phyloP scores from a whole-genome alignment of 768 basidiomycete genomes.

The Lentinula aciculospora region DNA sequence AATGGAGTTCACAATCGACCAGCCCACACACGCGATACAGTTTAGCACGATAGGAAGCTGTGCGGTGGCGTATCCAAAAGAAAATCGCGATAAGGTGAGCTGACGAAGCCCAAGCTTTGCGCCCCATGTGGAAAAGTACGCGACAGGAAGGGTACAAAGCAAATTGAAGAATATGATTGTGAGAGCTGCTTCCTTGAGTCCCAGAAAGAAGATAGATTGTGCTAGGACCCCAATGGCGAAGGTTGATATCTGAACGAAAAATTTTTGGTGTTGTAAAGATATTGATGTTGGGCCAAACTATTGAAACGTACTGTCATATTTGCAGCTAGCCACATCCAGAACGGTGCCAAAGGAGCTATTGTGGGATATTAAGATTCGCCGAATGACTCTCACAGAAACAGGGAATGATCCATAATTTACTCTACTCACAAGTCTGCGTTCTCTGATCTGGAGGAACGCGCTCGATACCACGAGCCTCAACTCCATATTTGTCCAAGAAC shows the following conservation, averaged over 20 bases:
- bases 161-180: slow-evolving; percentile 4
- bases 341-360: slow-evolving; percentile 6
- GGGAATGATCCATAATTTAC: not conserved
- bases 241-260: not conserved
- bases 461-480: slow-evolving; percentile 4
- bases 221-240: slow-evolving; percentile 1
- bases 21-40: slow-evolving; percentile 42
- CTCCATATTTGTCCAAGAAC: slow-evolving; percentile 5
- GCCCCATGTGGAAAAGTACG: slow-evolving; percentile 38
- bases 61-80: not conserved
- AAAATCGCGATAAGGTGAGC: slow-evolving; percentile 40
- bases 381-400: no score
- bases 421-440: slow-evolving; percentile 1
- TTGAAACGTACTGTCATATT: slow-evolving; percentile 3
- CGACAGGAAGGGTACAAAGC: not conserved
- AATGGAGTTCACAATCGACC: slow-evolving; percentile 53
- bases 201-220: not conserved
- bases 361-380: no score
- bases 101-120: slow-evolving; percentile 58
- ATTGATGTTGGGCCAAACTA: not conserved
- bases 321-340: slow-evolving; percentile 7
- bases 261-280: not conserved
- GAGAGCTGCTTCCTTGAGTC: not conserved
- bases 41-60: not conserved
- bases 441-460: not conserved